Base-by-base conservation (phyloP, 345 rosid genomes). In the Turritis glabra region DNA sequence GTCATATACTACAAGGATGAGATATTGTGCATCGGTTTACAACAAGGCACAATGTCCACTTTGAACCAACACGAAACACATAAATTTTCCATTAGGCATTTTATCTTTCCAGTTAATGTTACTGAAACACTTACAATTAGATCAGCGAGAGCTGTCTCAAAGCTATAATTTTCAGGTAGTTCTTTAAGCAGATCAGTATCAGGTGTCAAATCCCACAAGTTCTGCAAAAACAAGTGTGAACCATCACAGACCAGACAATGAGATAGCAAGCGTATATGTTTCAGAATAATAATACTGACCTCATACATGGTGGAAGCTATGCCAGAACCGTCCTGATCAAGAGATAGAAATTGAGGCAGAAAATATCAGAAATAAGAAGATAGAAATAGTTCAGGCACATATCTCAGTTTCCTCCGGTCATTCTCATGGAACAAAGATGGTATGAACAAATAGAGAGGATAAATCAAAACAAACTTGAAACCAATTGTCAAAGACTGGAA, bases 201-300 rank as follows among this genome's bases (percentile, higher is more conserved):
- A 1, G 92, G 97, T 0, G 97, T 91, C 74, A 91, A 70, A 74
- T 91, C 94, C 94, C 94, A 91, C 92, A 91, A 81, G 47, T 87
- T 81, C 97, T 89, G 78, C 21, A 77, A 74, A 64, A 74, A 53
- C 4, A 61, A 26, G 47, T 10, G 18, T 41, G 12, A 32, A 50
- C 10, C 70, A 52, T 60, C 41, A 69, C 4, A 9, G 13, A 73
- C 26, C 6, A 19, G 19, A 40, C 43, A 72, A 5, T n/a, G 48
- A 76, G 18, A 50, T 17, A 80, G 12, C 15, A 48, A 48, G 3
- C 9, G 18, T 21, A 30, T 30, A 57, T 47, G 43, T 57, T 57
- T 27, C 19, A 19, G 60, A 48, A 26, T 26, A 15, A 41, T 5
- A 15, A 38, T 22, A 43, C 79, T 22, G 5, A 75, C 94, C 92